Evolutionary conservation across 2,329 filamentous ascomycete genomes (phyloP).

Genomic region (Phoma sp.): DNA sequence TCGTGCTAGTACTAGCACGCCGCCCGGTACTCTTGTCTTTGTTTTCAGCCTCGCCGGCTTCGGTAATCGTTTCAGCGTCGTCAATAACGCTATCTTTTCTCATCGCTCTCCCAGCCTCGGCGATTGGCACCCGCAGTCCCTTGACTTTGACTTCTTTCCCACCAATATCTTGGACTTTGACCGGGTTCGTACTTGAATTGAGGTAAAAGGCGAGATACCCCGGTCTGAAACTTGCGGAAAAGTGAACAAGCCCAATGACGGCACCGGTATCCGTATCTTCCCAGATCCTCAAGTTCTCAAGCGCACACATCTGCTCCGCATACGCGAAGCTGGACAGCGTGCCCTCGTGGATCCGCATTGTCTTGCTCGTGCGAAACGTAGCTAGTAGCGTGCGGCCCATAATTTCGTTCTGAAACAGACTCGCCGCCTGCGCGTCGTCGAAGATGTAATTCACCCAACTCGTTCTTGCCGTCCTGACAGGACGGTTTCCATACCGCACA

Average conservation of each 20-base stretch:
- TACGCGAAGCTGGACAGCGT: constrained; percentile 52
- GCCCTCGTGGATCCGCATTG: constrained; percentile 55
- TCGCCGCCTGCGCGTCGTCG: constrained; percentile 40
- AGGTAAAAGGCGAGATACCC: constrained; percentile 57
- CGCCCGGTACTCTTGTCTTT: not conserved
- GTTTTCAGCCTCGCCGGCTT: constrained; percentile 6
- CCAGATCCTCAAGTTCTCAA: constrained; percentile 58
- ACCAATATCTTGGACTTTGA: constrained; percentile 53
- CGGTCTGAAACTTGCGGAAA: constrained; percentile 52
- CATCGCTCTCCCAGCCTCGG: constrained; percentile 20
- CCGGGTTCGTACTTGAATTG: constrained; percentile 48
- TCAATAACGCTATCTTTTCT: constrained; percentile 33
- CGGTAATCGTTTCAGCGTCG: not conserved
- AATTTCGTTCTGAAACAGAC: constrained; percentile 55
- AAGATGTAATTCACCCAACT: constrained; percentile 58
- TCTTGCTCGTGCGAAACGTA: constrained; percentile 54
- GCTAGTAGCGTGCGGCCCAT: constrained; percentile 55
- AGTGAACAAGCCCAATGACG: constrained; percentile 55
- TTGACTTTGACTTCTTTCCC: constrained; percentile 51
- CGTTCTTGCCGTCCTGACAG: constrained; percentile 48
- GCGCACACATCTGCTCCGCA: constrained; percentile 58
- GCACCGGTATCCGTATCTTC: constrained; percentile 53
- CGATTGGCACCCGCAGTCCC: constrained; percentile 49
- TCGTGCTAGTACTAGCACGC: not conserved
- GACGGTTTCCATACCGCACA: constrained; percentile 42